These are phyloP conservation scores for Beauveria sp. DNA, from an alignment of 2,329 filamentous ascomycete species.

Conservation along the genomic window DNA sequence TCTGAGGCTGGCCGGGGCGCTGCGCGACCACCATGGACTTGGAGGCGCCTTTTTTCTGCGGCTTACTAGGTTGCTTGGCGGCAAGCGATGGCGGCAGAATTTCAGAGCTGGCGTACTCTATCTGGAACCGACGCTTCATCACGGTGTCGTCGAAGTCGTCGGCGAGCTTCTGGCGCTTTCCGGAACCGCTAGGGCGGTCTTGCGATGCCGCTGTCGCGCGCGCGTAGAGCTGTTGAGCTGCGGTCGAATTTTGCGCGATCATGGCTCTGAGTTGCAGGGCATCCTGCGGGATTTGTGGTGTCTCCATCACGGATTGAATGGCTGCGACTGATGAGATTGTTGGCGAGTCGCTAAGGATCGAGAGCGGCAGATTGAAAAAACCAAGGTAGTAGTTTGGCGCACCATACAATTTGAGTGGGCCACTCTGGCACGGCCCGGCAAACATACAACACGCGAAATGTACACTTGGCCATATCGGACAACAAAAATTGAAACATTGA, in stretches of 20 bases:
- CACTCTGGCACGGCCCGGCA: background rate
- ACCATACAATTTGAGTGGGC: background rate
- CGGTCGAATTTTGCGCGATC: constrained; percentile 27
- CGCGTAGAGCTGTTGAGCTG: constrained; percentile 26
- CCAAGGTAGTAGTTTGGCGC: background rate
- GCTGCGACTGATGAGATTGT: background rate
- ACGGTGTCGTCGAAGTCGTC: constrained; percentile 26
- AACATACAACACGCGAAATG: background rate
- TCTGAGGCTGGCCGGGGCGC: constrained; percentile 23
- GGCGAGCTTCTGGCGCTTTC: constrained; percentile 33
- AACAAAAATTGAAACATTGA: background rate
- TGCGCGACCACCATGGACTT: constrained; percentile 40
- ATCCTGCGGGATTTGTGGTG: constrained; percentile 24
- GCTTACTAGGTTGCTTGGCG: constrained; percentile 60
- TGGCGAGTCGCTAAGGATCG: background rate
- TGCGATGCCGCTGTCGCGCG: constrained; percentile 16
- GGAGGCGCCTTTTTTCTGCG: constrained; percentile 22
- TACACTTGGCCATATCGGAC: background rate
- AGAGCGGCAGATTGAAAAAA: background rate
- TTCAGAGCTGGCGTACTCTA: constrained; percentile 72
- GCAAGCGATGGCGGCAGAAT: constrained; percentile 71
- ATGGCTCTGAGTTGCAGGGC: constrained; percentile 27
- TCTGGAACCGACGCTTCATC: constrained; percentile 46
- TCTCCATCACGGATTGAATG: constrained; percentile 25
- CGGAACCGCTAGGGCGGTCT: constrained; percentile 14